Conservation (phyloP, 208 protist genomes). For the Wallacemonas collosoma region DNA sequence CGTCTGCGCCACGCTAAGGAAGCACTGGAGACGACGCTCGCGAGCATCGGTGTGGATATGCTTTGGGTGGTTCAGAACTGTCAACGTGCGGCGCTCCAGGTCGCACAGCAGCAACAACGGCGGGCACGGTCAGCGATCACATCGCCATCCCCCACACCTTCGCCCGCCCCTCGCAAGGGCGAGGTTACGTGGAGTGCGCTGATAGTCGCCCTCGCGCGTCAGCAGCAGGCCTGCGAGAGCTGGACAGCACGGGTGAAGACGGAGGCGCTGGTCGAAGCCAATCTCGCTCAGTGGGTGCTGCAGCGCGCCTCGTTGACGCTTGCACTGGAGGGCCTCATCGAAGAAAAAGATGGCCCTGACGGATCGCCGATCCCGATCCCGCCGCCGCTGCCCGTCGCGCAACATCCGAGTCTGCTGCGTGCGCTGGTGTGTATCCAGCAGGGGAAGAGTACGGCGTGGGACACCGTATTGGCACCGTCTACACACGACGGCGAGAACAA, state of each 20-base stretch:
- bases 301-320: conserved; percentile 37
- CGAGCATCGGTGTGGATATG: conserved; percentile 26
- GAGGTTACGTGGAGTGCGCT: background rate
- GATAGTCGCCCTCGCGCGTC: conserved; percentile 30
- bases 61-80: conserved; percentile 25
- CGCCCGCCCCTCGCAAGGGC: background rate
- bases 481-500: background rate
- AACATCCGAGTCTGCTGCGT: conserved; percentile 39
- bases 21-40: conserved; percentile 22
- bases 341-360: background rate
- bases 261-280: conserved; percentile 40
- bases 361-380: background rate
- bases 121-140: too few species aligned
- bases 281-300: conserved; percentile 60
- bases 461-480: background rate
- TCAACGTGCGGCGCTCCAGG: conserved; percentile 32
- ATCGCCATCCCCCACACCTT: too few species aligned
- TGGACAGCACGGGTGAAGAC: conserved; percentile 37
- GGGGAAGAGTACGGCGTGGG: conserved; percentile 16
- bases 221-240: conserved; percentile 41
- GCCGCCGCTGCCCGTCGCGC: conserved; percentile 27
- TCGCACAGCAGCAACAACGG: conserved; percentile 17
- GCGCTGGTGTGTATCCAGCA: conserved; percentile 31
- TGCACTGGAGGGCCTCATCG: background rate
- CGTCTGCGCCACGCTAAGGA: conserved; percentile 11